Conservation (phyloP, 306 rosid species). For the Quercus berberidifolia region DNA sequence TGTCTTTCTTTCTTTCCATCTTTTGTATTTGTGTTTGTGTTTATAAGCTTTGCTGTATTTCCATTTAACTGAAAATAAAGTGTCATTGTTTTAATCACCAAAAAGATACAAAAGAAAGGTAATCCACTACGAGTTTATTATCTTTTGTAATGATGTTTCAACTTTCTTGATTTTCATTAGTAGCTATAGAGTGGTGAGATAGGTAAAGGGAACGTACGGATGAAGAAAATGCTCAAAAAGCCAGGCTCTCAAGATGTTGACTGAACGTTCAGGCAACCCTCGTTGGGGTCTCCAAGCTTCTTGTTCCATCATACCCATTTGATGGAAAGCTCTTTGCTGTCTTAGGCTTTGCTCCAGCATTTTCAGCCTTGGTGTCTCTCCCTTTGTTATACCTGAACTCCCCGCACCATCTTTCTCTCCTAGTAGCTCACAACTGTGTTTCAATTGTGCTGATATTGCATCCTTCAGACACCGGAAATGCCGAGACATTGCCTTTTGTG, state of each 20-base stretch:
- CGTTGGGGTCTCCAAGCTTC: constrained; percentile 99
- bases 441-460: constrained; percentile 61
- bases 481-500: constrained; percentile 94
- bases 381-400: constrained; percentile 72
- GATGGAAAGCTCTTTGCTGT: constrained; percentile 91
- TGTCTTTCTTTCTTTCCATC: neutral
- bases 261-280: constrained; percentile 97
- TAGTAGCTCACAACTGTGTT: constrained; percentile 66
- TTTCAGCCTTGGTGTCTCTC: constrained; percentile 97
- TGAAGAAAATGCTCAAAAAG: constrained; percentile 99
- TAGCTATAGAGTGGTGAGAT: neutral
- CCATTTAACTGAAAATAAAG: neutral
- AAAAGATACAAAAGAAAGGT: neutral
- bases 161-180: neutral
- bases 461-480: constrained; percentile 97
- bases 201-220: constrained; percentile 56
- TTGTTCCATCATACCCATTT: constrained; percentile 98
- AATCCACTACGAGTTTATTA: neutral
- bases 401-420: constrained; percentile 92
- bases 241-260: constrained; percentile 96
- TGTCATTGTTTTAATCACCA: neutral
- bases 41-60: neutral
- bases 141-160: neutral
- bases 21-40: too few relatives aligned
- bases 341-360: constrained; percentile 79